Evolutionary conservation across 1,139 yeast species (phyloP), one percentile per base, ranked within the genome.

Genomic region (Suhomyces kunorum): DNA sequence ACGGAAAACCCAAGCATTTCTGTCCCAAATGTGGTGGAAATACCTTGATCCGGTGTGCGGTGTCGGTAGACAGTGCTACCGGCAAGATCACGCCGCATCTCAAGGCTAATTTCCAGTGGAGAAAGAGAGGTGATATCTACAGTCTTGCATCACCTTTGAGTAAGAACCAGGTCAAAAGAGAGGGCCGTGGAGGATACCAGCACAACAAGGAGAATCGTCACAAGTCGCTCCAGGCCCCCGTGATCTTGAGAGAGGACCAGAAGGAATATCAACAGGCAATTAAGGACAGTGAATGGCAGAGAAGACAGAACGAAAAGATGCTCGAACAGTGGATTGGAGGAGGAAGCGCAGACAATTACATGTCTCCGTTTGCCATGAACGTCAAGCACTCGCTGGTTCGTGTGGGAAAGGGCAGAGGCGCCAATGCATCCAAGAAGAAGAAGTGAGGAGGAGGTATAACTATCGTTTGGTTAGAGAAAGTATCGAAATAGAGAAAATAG

Each of bases 1-100:
- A 76, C 49, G 94, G 94, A 4, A 72, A 70, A 36, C 83, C 90
- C 35, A 80, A 80, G 55, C 96, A 89, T 63, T 92, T 92, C 68
- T 92, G 99, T 63, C 87, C 96, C n/a, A 77, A 82, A 42, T 95
- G 99, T 73, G 98, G 98, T 34, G 95, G 96, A 44, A 80, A 84
- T 47, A 90, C 98, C 0, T 68, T 94, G 46, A 63, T 90, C 54
- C 76, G 98, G 63, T 90, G 96, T 64, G 89, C 96, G 0, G 96
- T 90, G 1, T 82, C 95, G 9, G 80, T 92, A 17, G 87, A 87
- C 53, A 76, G 87, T 32, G 71, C 69, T 24, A 81, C 94, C 1
- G 98, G 98, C 34, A 80, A 78, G 49, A 69, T 92, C 32, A 83
- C 86, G 8, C 96, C 97, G n/a, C 96, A 89, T 61, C 72, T 94